Evolutionary conservation across 2,329 filamentous ascomycete genomes (phyloP).

Genomic region (Myriosclerotinia curreyana): DNA sequence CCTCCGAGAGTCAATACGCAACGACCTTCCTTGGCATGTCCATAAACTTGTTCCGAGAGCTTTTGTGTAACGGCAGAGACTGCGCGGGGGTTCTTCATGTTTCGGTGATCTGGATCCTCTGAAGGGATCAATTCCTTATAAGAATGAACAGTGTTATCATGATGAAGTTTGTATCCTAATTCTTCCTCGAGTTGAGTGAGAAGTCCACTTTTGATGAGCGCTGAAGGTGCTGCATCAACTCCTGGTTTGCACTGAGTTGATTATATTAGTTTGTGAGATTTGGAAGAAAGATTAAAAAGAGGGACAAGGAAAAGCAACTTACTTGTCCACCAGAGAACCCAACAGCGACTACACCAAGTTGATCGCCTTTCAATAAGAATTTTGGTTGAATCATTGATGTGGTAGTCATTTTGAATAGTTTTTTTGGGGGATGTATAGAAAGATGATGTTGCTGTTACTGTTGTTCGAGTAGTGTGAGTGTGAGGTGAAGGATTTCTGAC

Average conservation of each 20-base stretch:
- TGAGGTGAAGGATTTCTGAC: too few relatives aligned
- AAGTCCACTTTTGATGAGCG: slow-evolving; percentile 84
- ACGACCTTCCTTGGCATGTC: slow-evolving; percentile 76
- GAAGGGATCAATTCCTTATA: slow-evolving; percentile 73
- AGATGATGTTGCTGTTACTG: slow-evolving; percentile 3
- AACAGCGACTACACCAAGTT: slow-evolving; percentile 89
- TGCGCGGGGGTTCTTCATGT: slow-evolving; percentile 90
- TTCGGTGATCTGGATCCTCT: slow-evolving; percentile 73
- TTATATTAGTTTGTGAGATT: slow-evolving; percentile 25
- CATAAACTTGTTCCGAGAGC: slow-evolving; percentile 82
- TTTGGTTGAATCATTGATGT: slow-evolving; percentile 46
- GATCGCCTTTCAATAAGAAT: slow-evolving; percentile 74
- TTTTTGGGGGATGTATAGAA: neutral
- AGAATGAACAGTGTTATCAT: slow-evolving; percentile 76
- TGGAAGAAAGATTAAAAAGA: slow-evolving; percentile 8
- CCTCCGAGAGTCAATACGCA: slow-evolving; percentile 92
- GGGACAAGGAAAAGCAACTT: slow-evolving; percentile 44
- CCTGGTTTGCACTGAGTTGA: slow-evolving; percentile 73
- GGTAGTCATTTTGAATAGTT: slow-evolving; percentile 35
- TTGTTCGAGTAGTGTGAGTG: neutral
- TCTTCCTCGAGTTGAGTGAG: slow-evolving; percentile 79
- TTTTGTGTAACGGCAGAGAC: slow-evolving; percentile 81
- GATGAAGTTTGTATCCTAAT: slow-evolving; percentile 82
- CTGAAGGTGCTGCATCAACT: slow-evolving; percentile 85
- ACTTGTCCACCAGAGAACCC: slow-evolving; percentile 97